Conservation (phyloP, 2,329 filamentous ascomycete genomes). For the Cladobotryum mycophilum region DNA sequence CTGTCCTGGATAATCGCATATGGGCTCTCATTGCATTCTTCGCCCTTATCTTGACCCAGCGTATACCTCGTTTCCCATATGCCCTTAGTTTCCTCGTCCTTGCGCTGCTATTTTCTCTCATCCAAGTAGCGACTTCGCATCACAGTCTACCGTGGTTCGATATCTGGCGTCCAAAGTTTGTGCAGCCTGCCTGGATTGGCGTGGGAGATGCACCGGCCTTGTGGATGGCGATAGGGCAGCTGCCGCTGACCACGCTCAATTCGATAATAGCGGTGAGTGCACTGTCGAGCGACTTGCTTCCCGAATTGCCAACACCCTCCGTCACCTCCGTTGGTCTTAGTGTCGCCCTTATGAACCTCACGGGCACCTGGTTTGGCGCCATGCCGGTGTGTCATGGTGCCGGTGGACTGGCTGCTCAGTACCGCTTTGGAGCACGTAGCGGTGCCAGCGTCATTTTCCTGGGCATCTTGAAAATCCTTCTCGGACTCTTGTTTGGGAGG, state of each 20-base stretch:
- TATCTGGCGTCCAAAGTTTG: conserved; percentile 53
- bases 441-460: conserved; percentile 78
- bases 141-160: conserved; percentile 44
- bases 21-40: conserved; percentile 72
- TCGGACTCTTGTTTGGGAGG: conserved; percentile 71
- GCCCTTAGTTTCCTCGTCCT: conserved; percentile 65
- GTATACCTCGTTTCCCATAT: conserved; percentile 65
- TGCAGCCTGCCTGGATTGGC: conserved; percentile 29
- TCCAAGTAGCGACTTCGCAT: conserved; percentile 27
- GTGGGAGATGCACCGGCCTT: conserved; percentile 27
- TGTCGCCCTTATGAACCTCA: conserved; percentile 75
- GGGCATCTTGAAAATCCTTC: conserved; percentile 64
- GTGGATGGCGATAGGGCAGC: conserved; percentile 70
- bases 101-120: conserved; percentile 59
- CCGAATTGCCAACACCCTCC: conserved; percentile 58
- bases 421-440: conserved; percentile 83
- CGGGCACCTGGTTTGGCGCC: conserved; percentile 83
- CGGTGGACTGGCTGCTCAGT: conserved; percentile 84
- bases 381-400: conserved; percentile 96
- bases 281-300: conserved; percentile 70
- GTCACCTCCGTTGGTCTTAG: conserved; percentile 75
- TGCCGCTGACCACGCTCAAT: conserved; percentile 88
- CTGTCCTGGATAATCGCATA: conserved; percentile 69
- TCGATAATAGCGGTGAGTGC: conserved; percentile 84
- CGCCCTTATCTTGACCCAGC: conserved; percentile 61